Conservation (phyloP, 768 basidiomycete genomes). For the Leccinum truebloodii region DNA sequence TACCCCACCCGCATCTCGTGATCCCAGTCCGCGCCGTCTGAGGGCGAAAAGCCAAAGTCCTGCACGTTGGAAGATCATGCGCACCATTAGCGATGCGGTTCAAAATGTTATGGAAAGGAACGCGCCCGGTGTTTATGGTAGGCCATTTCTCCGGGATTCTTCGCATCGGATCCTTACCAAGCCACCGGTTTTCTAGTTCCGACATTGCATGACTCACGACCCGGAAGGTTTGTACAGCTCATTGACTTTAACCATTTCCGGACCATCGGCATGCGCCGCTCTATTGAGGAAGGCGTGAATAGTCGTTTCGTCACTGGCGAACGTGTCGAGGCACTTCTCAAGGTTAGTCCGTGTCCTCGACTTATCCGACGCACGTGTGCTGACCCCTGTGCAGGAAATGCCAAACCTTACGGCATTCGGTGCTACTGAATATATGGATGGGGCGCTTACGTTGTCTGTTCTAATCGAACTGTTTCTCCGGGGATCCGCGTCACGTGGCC, state of each 20-base stretch:
- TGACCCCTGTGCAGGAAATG: constrained; percentile 61
- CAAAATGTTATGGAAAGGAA: constrained; percentile 65
- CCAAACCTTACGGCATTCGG: constrained; percentile 86
- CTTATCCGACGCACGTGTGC: constrained; percentile 1
- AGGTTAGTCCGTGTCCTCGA: constrained; percentile 46
- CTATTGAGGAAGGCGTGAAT: constrained; percentile 84
- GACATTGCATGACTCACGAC: constrained; percentile 64
- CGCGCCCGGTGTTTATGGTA: constrained; percentile 74
- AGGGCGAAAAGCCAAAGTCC: constrained; percentile 79
- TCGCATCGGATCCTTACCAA: constrained; percentile 4
- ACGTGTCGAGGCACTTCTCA: constrained; percentile 74
- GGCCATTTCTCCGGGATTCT: constrained; percentile 21
- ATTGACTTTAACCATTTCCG: constrained; percentile 97
- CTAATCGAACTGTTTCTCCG: constrained; percentile 90
- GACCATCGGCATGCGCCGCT: constrained; percentile 93
- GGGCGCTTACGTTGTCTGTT: constrained; percentile 80
- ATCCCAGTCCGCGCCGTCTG: constrained; percentile 77
- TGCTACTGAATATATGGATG: constrained; percentile 99
- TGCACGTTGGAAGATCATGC: constrained; percentile 80
- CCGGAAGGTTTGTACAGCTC: constrained; percentile 80
- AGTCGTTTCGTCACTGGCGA: constrained; percentile 93
- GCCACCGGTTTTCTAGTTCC: constrained; percentile 49
- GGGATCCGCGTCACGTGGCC: constrained; percentile 67
- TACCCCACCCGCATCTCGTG: constrained; percentile 78
- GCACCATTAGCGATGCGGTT: constrained; percentile 76